A percentile compares a stretch with the other conserved stretches of the same genome.
Conservation (phyloP, 1,139 yeast genomes). For the Blastobotrys buckinghamii region DNA sequence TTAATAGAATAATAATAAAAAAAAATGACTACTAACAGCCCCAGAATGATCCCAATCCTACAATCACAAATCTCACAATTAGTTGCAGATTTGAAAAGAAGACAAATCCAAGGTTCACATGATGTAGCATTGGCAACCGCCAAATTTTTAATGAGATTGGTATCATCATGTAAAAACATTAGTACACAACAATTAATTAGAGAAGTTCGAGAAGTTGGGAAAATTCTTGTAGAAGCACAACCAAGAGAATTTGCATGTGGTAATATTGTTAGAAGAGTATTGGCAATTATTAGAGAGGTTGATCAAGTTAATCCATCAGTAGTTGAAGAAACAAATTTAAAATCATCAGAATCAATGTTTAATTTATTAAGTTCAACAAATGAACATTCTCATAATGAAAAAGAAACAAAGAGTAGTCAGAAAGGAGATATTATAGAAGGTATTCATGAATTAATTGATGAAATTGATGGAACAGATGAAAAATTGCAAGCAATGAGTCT, state of each 20-base stretch:
- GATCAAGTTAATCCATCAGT: slow-evolving; percentile 37
- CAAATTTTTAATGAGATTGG: slow-evolving; percentile 78
- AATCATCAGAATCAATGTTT: slow-evolving; percentile 57
- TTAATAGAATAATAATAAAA: no score
- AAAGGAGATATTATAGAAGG: slow-evolving; percentile 86
- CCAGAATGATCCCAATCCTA: slow-evolving; percentile 7
- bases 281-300: slow-evolving; percentile 85
- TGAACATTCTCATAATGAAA: slow-evolving; percentile 14
- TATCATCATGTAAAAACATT: slow-evolving; percentile 86
- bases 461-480: slow-evolving; percentile 82
- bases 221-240: slow-evolving; percentile 36
- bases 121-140: slow-evolving; percentile 82
- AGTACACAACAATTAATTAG: slow-evolving; percentile 65
- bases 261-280: slow-evolving; percentile 82
- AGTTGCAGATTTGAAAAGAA: slow-evolving; percentile 47
- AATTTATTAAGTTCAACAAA: slow-evolving; percentile 50
- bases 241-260: slow-evolving; percentile 76
- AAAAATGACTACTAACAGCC: not conserved
- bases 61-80: slow-evolving; percentile 8
- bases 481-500: slow-evolving; percentile 86
- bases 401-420: slow-evolving; percentile 2
- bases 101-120: slow-evolving; percentile 68
- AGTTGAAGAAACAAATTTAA: not conserved
- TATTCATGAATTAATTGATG: slow-evolving; percentile 88
- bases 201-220: slow-evolving; percentile 51